These are phyloP conservation scores for Phytophthora parvispora DNA, from an alignment of 352 stramenopile species.

Conservation along the genomic window DNA sequence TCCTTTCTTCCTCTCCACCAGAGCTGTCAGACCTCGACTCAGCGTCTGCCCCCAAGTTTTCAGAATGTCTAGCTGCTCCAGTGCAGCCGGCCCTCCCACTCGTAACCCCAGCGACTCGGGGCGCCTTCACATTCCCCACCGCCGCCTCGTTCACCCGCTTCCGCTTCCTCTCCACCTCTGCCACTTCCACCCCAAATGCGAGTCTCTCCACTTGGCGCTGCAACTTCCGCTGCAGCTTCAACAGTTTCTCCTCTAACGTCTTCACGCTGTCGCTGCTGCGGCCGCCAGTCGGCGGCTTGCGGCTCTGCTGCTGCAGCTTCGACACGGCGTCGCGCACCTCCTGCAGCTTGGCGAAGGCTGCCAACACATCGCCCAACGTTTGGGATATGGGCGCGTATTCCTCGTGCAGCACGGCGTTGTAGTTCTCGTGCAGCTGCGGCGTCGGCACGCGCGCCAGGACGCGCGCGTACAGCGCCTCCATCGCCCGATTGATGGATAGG, in stretches of 20 bases:
- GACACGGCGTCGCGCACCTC: constrained; percentile 20
- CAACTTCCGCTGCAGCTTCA: neutral
- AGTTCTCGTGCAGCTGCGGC: neutral
- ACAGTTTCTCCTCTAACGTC: neutral
- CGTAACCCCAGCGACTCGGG: too few relatives aligned
- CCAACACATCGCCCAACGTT: constrained; percentile 1
- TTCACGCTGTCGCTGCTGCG: constrained; percentile 7
- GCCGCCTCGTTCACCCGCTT: neutral
- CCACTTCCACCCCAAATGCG: neutral
- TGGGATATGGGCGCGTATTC: neutral
- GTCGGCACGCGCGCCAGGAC: constrained; percentile 8
- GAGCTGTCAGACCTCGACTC: neutral
- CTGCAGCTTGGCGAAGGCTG: constrained; percentile 14
- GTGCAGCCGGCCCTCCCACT: too few relatives aligned
- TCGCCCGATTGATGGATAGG: neutral
- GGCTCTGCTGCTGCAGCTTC: constrained; percentile 12
- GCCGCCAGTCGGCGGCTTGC: neutral
- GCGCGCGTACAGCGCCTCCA: constrained; percentile 4
- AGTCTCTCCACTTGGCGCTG: neutral
- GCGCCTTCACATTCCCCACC: too few relatives aligned
- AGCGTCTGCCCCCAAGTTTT: neutral
- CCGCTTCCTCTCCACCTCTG: neutral
- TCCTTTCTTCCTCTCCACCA: neutral
- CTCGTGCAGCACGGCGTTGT: constrained; percentile 9
- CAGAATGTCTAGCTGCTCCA: too few relatives aligned